Evolutionary conservation across 2,329 filamentous ascomycete genomes (phyloP).

Genomic region (Gremmenia infestans): DNA sequence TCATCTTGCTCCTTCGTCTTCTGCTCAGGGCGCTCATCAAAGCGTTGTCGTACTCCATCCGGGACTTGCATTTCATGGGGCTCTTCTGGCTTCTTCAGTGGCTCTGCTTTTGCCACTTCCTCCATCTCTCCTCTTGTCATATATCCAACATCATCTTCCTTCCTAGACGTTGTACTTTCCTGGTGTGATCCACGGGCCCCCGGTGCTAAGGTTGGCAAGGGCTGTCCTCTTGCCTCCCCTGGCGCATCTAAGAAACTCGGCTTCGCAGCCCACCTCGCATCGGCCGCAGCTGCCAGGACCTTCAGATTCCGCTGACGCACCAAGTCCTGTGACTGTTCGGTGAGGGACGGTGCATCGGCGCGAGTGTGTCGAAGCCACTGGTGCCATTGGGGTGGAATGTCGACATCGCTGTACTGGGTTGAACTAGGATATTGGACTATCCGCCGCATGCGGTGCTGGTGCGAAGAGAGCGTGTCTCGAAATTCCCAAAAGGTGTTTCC

Average conservation of each 20-base stretch:
- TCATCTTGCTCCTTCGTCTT: slow-evolving; percentile 31
- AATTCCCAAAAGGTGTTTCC: slow-evolving; percentile 70
- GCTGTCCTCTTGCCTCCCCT: slow-evolving; percentile 23
- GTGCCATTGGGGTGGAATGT: slow-evolving; percentile 59
- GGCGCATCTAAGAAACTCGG: slow-evolving; percentile 43
- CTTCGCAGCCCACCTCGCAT: slow-evolving; percentile 60
- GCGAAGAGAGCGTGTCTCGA: slow-evolving; percentile 38
- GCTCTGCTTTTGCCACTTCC: not conserved
- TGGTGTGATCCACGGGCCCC: slow-evolving; percentile 14
- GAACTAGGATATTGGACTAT: slow-evolving; percentile 55
- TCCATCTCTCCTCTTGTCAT: not conserved
- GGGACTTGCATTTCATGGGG: not conserved
- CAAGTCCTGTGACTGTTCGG: slow-evolving; percentile 52
- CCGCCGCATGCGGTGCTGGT: slow-evolving; percentile 49
- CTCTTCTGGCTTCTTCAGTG: not conserved
- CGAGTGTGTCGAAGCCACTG: slow-evolving; percentile 64
- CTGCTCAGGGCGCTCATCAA: slow-evolving; percentile 2
- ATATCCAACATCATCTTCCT: not conserved
- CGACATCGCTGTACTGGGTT: slow-evolving; percentile 49
- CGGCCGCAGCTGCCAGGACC: slow-evolving; percentile 54
- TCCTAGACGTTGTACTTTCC: not conserved
- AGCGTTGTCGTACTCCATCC: not conserved
- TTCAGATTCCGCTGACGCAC: slow-evolving; percentile 49
- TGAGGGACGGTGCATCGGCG: slow-evolving; percentile 46
- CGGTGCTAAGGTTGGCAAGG: slow-evolving; percentile 24